These are phyloP conservation scores for Volvariella surrecta DNA, from an alignment of 1,284 basidiomycete species.

Conservation along the genomic window DNA sequence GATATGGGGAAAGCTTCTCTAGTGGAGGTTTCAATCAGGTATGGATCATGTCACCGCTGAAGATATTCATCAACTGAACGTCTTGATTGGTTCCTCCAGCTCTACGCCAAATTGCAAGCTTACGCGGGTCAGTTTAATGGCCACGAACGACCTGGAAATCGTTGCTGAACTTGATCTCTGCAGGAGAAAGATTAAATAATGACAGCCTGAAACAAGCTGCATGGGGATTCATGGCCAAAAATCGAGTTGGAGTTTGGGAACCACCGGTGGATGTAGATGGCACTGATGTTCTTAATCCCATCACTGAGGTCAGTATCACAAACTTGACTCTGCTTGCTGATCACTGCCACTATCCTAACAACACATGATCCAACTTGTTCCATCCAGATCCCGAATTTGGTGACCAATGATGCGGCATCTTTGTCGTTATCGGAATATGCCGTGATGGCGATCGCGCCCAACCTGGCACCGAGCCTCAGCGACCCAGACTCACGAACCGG, in stretches of 20 bases:
- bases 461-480: slow-evolving; percentile 19
- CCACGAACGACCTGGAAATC: neutral
- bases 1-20: slow-evolving; percentile 27
- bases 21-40: slow-evolving; percentile 30
- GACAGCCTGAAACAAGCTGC: slow-evolving; percentile 26
- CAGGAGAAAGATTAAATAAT: slow-evolving; percentile 26
- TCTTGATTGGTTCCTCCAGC: slow-evolving; percentile 13
- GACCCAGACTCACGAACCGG: neutral
- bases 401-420: slow-evolving; percentile 30
- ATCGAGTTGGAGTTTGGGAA: slow-evolving; percentile 27
- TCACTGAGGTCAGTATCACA: slow-evolving; percentile 21
- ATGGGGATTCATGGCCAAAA: slow-evolving; percentile 25
- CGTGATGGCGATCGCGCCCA: slow-evolving; percentile 27
- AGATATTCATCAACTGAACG: neutral
- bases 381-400: slow-evolving; percentile 26
- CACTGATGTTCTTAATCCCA: slow-evolving; percentile 28
- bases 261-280: slow-evolving; percentile 26
- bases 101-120: slow-evolving; percentile 33
- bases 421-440: slow-evolving; percentile 30
- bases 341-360: neutral
- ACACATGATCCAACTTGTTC: neutral
- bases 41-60: neutral
- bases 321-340: neutral
- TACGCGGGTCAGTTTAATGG: slow-evolving; percentile 25
- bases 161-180: neutral